Evolutionary conservation across 2,329 filamentous ascomycete genomes (phyloP).

Genomic region (Talaromyces pinophilus): DNA sequence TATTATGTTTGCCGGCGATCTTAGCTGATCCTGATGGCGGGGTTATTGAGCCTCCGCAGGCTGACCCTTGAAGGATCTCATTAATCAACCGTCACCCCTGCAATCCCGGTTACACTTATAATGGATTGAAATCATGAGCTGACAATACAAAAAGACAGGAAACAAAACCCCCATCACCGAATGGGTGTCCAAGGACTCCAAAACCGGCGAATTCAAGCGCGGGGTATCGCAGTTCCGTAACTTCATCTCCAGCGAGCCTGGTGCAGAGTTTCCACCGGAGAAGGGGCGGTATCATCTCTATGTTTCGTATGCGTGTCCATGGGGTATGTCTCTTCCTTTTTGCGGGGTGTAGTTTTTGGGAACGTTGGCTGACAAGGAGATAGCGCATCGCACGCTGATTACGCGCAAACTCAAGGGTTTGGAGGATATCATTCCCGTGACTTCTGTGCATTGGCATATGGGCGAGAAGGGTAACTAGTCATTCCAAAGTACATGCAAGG

Average conservation of each 20-base stretch:
- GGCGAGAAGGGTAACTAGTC: slow-evolving; percentile 57
- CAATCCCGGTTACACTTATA: slow-evolving; percentile 26
- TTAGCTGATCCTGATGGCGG: not conserved
- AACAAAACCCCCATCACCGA: slow-evolving; percentile 62
- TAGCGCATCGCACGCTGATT: slow-evolving; percentile 83
- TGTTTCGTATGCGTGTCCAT: slow-evolving; percentile 90
- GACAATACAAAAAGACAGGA: slow-evolving; percentile 12
- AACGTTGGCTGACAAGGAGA: not conserved
- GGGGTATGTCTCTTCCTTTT: slow-evolving; percentile 56
- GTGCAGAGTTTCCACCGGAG: slow-evolving; percentile 78
- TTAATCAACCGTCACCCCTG: not conserved
- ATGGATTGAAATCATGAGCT: not conserved
- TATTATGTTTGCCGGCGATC: not conserved
- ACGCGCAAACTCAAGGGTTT: slow-evolving; percentile 88
- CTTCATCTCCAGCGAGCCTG: slow-evolving; percentile 71
- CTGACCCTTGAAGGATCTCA: not conserved
- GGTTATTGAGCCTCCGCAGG: slow-evolving; percentile 2
- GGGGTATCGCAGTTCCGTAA: slow-evolving; percentile 80
- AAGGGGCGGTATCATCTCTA: slow-evolving; percentile 92
- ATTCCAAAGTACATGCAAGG: no score
- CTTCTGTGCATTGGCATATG: slow-evolving; percentile 92
- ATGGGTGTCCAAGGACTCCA: slow-evolving; percentile 78
- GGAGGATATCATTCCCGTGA: slow-evolving; percentile 76
- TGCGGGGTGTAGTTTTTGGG: not conserved
- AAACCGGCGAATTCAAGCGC: slow-evolving; percentile 88